phyloP scores from a whole-genome alignment of 1,284 basidiomycete genomes.

The Rhodotorula sp. region DNA sequence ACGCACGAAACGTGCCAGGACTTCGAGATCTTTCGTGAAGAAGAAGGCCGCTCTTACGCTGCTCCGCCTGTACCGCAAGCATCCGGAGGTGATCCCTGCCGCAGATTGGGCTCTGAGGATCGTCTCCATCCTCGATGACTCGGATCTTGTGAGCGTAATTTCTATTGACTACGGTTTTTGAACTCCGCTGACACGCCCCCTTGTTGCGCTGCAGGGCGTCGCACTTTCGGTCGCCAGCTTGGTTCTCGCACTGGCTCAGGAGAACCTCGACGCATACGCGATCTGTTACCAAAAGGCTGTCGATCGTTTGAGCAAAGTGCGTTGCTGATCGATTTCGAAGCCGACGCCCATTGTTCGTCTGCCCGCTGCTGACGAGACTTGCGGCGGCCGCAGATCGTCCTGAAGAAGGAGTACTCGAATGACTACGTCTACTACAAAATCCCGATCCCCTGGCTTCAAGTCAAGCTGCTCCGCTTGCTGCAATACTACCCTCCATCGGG shows the following conservation, averaged over 20 bases:
- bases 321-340: slow-evolving; percentile 42
- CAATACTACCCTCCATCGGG: slow-evolving; percentile 95
- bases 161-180: neutral
- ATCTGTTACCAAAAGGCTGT: slow-evolving; percentile 94
- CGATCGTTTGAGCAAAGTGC: slow-evolving; percentile 77
- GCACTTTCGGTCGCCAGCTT: slow-evolving; percentile 89
- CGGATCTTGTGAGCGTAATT: slow-evolving; percentile 63
- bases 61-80: slow-evolving; percentile 89
- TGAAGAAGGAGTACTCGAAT: slow-evolving; percentile 81
- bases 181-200: no score
- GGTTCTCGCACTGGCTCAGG: slow-evolving; percentile 92
- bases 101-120: slow-evolving; percentile 95
- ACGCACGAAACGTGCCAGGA: slow-evolving; percentile 56
- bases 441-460: slow-evolving; percentile 96
- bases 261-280: slow-evolving; percentile 81
- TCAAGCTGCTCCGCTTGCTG: slow-evolving; percentile 86
- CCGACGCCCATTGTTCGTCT: neutral
- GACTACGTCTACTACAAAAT: slow-evolving; percentile 97
- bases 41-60: slow-evolving; percentile 97
- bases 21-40: slow-evolving; percentile 91
- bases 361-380: slow-evolving; percentile 16
- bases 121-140: slow-evolving; percentile 90
- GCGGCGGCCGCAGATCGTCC: slow-evolving; percentile 63
- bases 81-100: slow-evolving; percentile 87
- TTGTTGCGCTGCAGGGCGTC: slow-evolving; percentile 65